A percentile compares a stretch with the other conserved stretches of the same genome.
Conservation (phyloP, 139 green algal species). For the Coelastrella sp. region DNA sequence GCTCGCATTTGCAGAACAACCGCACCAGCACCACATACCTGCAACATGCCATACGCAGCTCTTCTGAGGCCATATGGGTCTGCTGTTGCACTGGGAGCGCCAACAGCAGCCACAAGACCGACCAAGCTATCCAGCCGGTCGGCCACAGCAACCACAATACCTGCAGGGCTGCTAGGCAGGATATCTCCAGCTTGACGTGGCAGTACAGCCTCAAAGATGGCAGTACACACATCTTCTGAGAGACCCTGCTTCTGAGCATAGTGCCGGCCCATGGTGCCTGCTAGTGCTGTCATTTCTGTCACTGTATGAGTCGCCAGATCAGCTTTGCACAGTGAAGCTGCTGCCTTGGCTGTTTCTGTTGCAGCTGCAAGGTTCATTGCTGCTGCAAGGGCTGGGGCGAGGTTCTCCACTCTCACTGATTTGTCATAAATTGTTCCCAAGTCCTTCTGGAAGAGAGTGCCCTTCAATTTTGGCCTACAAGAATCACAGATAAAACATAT, state of each 20-base stretch:
- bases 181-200: slow-evolving; percentile 86
- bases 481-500: neutral
- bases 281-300: slow-evolving; percentile 97
- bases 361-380: slow-evolving; percentile 56
- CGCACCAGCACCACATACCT: slow-evolving; percentile 51
- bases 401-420: slow-evolving; percentile 74
- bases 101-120: slow-evolving; percentile 90
- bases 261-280: slow-evolving; percentile 94
- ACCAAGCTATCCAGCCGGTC: slow-evolving; percentile 95
- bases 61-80: slow-evolving; percentile 97
- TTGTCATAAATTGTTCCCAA: slow-evolving; percentile 97
- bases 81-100: slow-evolving; percentile 85
- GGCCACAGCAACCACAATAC: slow-evolving; percentile 72
- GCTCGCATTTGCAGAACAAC: neutral
- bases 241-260: slow-evolving; percentile 81
- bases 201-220: slow-evolving; percentile 92
- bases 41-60: slow-evolving; percentile 88
- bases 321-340: slow-evolving; percentile 83
- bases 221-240: slow-evolving; percentile 65
- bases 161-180: slow-evolving; percentile 75
- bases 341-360: slow-evolving; percentile 56
- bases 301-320: slow-evolving; percentile 95
- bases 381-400: slow-evolving; percentile 74
- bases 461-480: slow-evolving; percentile 72
- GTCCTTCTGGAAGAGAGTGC: slow-evolving; percentile 93